A percentile compares a stretch with the other conserved stretches of the same genome.
These are phyloP conservation scores for Nicotiana benthamiana DNA, from an alignment of 257 asterid genomes.

Conservation along the genomic window DNA sequence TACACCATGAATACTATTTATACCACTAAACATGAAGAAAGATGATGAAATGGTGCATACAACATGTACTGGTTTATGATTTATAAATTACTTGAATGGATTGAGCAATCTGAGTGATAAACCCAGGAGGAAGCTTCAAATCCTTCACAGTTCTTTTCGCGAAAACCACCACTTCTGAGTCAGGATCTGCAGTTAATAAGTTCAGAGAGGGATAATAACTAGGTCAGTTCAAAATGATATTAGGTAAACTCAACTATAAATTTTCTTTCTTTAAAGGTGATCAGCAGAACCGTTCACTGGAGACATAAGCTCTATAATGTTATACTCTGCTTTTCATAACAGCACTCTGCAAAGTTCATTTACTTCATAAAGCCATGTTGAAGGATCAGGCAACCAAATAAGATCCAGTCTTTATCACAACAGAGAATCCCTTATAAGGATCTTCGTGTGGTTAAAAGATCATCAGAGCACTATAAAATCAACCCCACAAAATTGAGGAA, in stretches of 20 bases:
- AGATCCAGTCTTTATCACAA: background rate
- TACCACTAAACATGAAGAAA: background rate
- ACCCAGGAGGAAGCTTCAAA: conserved; percentile 89
- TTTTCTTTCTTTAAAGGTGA: conserved; percentile 1
- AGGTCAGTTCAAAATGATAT: background rate
- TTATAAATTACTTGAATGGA: conserved; percentile 63
- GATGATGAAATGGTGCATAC: background rate
- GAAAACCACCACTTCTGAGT: conserved; percentile 75
- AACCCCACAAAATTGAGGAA: background rate
- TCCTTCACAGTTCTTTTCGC: conserved; percentile 92
- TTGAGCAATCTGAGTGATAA: conserved; percentile 86
- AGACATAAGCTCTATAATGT: background rate
- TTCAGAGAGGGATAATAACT: background rate
- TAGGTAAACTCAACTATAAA: background rate
- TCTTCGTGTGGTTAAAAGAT: background rate
- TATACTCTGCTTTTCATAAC: background rate
- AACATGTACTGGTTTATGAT: background rate
- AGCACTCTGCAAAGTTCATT: background rate
- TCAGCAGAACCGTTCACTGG: background rate
- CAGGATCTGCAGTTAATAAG: conserved; percentile 56
- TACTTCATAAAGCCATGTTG: background rate
- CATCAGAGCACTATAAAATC: background rate
- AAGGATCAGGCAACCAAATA: background rate
- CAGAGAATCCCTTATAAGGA: background rate
- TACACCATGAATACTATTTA: too few species aligned